Evolutionary conservation across 192 early-diverging fungal genomes (phyloP), one percentile per base, ranked within the genome.

Genomic region (Cladochytrium replicatum): DNA sequence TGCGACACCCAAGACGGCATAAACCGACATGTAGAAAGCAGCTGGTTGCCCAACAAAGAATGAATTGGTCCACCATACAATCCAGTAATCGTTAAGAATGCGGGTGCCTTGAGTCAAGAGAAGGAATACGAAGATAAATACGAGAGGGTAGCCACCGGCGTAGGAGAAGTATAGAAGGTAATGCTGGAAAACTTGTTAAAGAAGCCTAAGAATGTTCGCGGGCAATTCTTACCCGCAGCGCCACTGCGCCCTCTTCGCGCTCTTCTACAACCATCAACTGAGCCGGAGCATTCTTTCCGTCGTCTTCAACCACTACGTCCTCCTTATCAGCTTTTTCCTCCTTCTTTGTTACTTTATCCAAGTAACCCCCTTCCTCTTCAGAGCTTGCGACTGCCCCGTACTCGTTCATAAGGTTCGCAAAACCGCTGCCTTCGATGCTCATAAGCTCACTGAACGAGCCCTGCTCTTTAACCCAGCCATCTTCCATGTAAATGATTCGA

Each of bases 211-310:
- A 43, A 1, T 72, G 55, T 91, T 88, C 8, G 89, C 86, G 27
- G 75, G 57, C 7, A 83, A 78, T 32, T 88, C 55, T 41, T 31
- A 15, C 24, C 32, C 28, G 76, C 77, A 25, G 76, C 77, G 13
- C 62, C 37, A 91, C 87, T 43, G 75, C 65, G 0, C 89, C 91
- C n/a, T 73, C 69, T 19, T 78, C 79, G 41, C 77, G 68, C 55
- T 83, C 77, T 60, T 93, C 90, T 6, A 85, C 86, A 26, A 79
- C 61, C 8, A 86, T 81, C 28, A 90, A 57, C 48, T 72, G 68
- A 75, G 32, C 50, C 30, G n/a, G 19, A n/a, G 42, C 11, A 21
- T n/a, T 29, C 11, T 15, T 19, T 4, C 8, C 44, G 41, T 39
- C 42, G 13, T 43, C 3, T 19, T n/a, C 9, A 9, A 26, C 3